Evolutionary conservation across 176 grass and related monocot genomes (phyloP), one percentile per base, ranked within the genome.

Genomic region (Bolboschoenus planiculmis): DNA sequence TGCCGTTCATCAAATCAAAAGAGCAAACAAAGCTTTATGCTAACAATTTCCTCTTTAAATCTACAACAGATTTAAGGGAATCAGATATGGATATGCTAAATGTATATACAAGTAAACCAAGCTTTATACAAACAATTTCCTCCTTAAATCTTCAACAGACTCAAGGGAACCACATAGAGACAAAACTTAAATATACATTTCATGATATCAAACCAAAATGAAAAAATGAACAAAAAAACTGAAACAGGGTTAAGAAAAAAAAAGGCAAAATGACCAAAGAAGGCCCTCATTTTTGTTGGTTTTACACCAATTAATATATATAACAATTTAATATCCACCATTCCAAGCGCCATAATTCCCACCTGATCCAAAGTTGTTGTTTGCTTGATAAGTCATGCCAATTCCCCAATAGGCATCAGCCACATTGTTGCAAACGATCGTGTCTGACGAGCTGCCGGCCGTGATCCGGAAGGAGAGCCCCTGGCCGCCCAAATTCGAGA

Each of bases 341-440:
- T 57, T 11, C 1, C 37, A 72, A 35, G n/a, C 2, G 14, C 16
- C 31, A 59, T n/a, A 16, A 29, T 55, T 55, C 14, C 2, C 2
- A 7, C 0, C 55, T 26, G 78, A 27, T 58, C 27, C 7, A 53
- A 90, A 89, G 88, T 97, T 97, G 26, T 83, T 83, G 4, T 80
- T 56, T 26, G 84, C 94, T 84, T 97, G 87, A 44, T 94, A 97
- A 66, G 88, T 90, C 46, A 97, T 50, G 0, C 94, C 90, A 0
- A 47, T 1, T 35, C 0, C 24, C 94, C 94, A 97, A 1, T 61
- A 26, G 0, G 89, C 34, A 8, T 88, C 27, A 39, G 91, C 56
- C 18, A 91, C 94, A 78, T 94, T 83, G 35, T 13, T 53, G 54
- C 87, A 65, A 46, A 87, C 5, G 54, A 92, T 68, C 21, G 80